Percentiles rank a stretch among this genome's conserved stretches.
phyloP scores from a whole-genome alignment of 2,329 filamentous ascomycete genomes.

The Aureobasidium melanogenum region DNA sequence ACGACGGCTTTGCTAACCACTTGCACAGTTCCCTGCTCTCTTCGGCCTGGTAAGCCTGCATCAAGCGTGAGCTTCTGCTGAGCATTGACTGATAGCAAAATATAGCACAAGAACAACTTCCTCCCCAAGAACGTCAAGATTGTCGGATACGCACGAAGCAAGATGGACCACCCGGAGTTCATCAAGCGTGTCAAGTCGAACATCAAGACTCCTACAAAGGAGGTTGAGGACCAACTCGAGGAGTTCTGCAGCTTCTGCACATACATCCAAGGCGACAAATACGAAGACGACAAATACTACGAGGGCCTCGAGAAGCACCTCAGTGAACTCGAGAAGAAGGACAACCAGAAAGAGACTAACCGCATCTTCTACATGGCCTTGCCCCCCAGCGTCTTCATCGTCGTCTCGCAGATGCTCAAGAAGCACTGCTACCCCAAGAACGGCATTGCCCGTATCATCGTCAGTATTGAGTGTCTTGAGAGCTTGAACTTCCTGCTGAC shows the following conservation, averaged over 20 bases:
- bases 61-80: conserved; percentile 17
- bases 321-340: conserved; percentile 67
- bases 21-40: conserved; percentile 75
- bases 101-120: conserved; percentile 86
- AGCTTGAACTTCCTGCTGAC: conserved; percentile 9
- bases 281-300: conserved; percentile 95
- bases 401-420: conserved; percentile 95
- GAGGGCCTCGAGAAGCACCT: conserved; percentile 76
- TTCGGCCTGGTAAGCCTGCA: conserved; percentile 78
- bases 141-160: conserved; percentile 96
- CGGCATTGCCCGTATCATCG: conserved; percentile 89
- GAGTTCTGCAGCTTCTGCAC: conserved; percentile 83
- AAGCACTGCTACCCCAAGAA: conserved; percentile 89
- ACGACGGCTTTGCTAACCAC: conserved; percentile 14
- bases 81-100: conserved; percentile 8
- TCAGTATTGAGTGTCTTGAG: conserved; percentile 38
- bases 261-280: conserved; percentile 85
- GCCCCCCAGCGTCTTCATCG: conserved; percentile 94
- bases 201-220: conserved; percentile 98
- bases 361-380: conserved; percentile 99
- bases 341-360: conserved; percentile 72
- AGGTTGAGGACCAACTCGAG: conserved; percentile 88
- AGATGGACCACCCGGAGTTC: conserved; percentile 98
- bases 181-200: conserved; percentile 90
- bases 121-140: conserved; percentile 93